These are phyloP conservation scores for Aspergillus sp. DNA, from an alignment of 2,329 filamentous ascomycete genomes.

Conservation along the genomic window DNA sequence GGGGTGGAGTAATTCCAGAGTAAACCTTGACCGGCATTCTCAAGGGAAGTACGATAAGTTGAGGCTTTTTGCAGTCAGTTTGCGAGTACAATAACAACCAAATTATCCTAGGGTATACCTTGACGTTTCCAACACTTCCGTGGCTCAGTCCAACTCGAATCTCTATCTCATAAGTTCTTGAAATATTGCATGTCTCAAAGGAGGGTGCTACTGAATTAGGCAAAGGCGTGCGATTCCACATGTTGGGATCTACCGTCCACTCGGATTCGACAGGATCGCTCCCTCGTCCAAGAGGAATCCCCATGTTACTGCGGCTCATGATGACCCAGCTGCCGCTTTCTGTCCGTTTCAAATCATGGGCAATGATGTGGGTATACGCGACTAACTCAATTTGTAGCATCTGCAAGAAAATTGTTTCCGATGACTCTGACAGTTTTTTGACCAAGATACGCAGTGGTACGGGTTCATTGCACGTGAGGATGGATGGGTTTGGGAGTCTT, in stretches of 20 bases:
- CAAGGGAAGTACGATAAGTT: constrained; percentile 73
- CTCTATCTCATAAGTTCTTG: constrained; percentile 77
- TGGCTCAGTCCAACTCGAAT: constrained; percentile 73
- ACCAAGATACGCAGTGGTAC: constrained; percentile 75
- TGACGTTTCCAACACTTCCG: constrained; percentile 53
- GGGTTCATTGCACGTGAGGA: constrained; percentile 84
- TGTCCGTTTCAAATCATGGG: constrained; percentile 66
- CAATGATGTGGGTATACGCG: constrained; percentile 72
- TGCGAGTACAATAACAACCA: background rate
- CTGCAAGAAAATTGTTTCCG: constrained; percentile 68
- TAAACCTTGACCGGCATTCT: constrained; percentile 75
- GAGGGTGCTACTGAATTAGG: constrained; percentile 84
- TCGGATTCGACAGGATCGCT: constrained; percentile 61
- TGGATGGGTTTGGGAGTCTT: constrained; percentile 77
- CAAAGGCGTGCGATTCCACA: constrained; percentile 69
- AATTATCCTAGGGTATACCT: constrained; percentile 34
- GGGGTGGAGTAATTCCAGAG: constrained; percentile 80
- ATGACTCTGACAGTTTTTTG: constrained; percentile 66
- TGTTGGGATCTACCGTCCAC: constrained; percentile 59
- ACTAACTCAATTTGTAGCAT: constrained; percentile 78
- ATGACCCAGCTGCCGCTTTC: constrained; percentile 75
- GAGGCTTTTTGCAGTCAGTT: constrained; percentile 46
- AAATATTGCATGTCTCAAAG: constrained; percentile 85
- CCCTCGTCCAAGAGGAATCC: constrained; percentile 60
- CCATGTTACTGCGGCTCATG: constrained; percentile 65